Base-by-base conservation (phyloP, 2,329 filamentous ascomycete species). In the Zymoseptoria brevis region DNA sequence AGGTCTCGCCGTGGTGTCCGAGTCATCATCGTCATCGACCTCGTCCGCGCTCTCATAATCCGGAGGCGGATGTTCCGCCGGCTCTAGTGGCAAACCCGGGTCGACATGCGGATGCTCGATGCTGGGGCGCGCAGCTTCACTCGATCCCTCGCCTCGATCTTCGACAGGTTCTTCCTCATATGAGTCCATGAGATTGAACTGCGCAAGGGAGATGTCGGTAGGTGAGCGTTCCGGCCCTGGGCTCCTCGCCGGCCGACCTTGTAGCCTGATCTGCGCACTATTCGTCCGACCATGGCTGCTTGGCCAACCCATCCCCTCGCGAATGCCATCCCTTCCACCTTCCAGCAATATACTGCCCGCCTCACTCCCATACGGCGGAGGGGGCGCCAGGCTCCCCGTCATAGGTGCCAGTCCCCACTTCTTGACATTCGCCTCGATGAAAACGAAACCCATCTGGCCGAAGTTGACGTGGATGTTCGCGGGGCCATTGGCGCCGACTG, bases 381-480 rank as follows among this genome's bases (percentile, higher is more conserved):
- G 94, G 16, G 94, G 94, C 26, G 94, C 94, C 60, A 99, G 81
- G 69, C 90, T 96, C 60, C 94, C 94, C 1, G 90, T 96, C 83
- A 95, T 95, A 4, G 94, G 94, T 53, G 94, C 94, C 57, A 99
- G 79, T 1, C 94, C 94, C 94, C 94, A 99, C 80, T 97, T 99
- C 84, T 99, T 99, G 61, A 99, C 94, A 70, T 99, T 99, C 62
- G 93, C 94, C 76, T 99, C 94, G 68, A 99, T 97, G 71, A 97
- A 99, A 54, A 99, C 94, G 71, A 97, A 99, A 35, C 94, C 94
- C 71, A 94, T 90, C 73, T 99, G 94, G 7, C 94, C 94, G 73
- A 99, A 95, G 74, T 99, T 99, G 72, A 97, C 94, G 72, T 99
- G 93, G 1, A 99, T 84, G 30, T 87, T 87, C 69, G 90, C 92